Conservation (phyloP, 2,329 filamentous ascomycete species). For the Botrytis medusae region DNA sequence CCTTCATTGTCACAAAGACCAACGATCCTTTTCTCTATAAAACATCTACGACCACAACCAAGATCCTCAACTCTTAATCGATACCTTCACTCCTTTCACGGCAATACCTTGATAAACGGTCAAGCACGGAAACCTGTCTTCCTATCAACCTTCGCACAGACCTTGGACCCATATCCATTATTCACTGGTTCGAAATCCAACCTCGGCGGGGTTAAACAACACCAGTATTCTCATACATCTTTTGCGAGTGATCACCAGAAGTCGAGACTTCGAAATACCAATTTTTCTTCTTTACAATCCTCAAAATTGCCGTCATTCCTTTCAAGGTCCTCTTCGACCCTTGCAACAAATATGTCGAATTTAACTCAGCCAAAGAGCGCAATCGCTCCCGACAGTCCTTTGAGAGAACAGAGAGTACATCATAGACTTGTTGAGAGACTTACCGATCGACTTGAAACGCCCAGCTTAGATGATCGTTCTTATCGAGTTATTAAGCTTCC, state of each 20-base stretch:
- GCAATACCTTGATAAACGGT: neutral
- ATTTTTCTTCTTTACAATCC: slow-evolving; percentile 4
- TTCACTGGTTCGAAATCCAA: slow-evolving; percentile 12
- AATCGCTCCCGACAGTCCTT: slow-evolving; percentile 32
- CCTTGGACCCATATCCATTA: slow-evolving; percentile 14
- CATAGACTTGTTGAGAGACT: slow-evolving; percentile 43
- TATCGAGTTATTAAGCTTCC: slow-evolving; percentile 84
- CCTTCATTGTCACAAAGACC: slow-evolving; percentile 3
- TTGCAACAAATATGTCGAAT: slow-evolving; percentile 34
- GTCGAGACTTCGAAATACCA: neutral
- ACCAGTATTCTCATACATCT: slow-evolving; percentile 1
- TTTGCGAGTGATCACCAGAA: neutral
- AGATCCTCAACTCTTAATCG: neutral
- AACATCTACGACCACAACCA: slow-evolving; percentile 1
- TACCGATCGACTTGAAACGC: slow-evolving; percentile 76
- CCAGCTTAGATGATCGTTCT: slow-evolving; percentile 77
- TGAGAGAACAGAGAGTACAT: slow-evolving; percentile 36
- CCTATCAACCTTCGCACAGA: slow-evolving; percentile 19
- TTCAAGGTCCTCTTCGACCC: neutral
- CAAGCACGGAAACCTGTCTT: neutral
- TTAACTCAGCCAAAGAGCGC: slow-evolving; percentile 39
- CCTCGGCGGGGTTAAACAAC: slow-evolving; percentile 15
- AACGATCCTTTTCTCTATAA: slow-evolving; percentile 3
- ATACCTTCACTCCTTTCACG: neutral
- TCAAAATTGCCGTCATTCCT: neutral